Percentiles rank a stretch among this genome's conserved stretches.
Conservation (phyloP, 2,329 filamentous ascomycete genomes). For the Penicillium olsonii region DNA sequence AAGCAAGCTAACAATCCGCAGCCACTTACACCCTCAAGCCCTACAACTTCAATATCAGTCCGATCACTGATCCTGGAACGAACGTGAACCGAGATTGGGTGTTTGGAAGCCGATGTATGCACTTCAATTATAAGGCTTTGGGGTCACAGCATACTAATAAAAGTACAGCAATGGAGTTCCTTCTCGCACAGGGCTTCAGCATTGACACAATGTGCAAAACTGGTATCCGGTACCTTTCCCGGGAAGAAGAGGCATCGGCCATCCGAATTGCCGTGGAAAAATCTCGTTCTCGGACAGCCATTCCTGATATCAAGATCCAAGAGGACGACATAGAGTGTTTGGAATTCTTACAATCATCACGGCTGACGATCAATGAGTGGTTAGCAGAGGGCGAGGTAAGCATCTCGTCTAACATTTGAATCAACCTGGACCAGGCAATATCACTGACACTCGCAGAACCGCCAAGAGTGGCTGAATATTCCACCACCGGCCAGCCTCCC, state of each 20-base stretch:
- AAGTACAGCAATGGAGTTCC: constrained; percentile 58
- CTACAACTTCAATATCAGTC: constrained; percentile 66
- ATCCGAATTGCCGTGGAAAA: constrained; percentile 48
- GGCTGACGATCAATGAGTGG: constrained; percentile 52
- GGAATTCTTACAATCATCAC: constrained; percentile 51
- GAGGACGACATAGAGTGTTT: constrained; percentile 55
- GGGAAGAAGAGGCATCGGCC: constrained; percentile 56
- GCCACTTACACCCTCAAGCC: constrained; percentile 60
- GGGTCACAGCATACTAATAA: not conserved
- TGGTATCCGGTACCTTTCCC: constrained; percentile 65
- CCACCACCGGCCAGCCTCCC: constrained; percentile 31
- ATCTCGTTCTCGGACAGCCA: constrained; percentile 32
- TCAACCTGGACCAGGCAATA: not conserved
- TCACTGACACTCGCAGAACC: constrained; percentile 19
- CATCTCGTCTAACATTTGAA: not conserved
- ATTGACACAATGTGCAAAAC: constrained; percentile 57
- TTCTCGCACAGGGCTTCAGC: constrained; percentile 60
- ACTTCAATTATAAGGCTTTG: not conserved
- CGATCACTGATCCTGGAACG: constrained; percentile 54
- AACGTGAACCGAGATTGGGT: constrained; percentile 62
- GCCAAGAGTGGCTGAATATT: constrained; percentile 48
- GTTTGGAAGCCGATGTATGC: constrained; percentile 56
- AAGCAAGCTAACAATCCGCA: constrained; percentile 29
- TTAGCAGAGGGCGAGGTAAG: constrained; percentile 31
- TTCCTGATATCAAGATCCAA: constrained; percentile 49